Percentiles rank a stretch among this genome's conserved stretches.
Evolutionary conservation across 257 asterid species (phyloP).

Genomic region (Linderniella brevidens): DNA sequence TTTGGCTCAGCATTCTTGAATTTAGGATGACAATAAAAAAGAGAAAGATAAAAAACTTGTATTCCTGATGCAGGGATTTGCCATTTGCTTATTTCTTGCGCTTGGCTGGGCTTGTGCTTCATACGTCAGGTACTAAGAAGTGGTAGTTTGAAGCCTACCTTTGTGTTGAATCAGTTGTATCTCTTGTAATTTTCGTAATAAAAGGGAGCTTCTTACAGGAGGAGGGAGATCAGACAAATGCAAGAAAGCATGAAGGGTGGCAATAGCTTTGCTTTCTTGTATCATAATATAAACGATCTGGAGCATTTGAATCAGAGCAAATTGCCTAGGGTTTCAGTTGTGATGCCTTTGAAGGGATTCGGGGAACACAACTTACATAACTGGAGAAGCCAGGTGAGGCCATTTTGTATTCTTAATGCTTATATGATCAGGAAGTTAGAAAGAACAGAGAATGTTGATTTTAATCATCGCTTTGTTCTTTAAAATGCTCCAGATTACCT

Average conservation of each 20-base stretch:
- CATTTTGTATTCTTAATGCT: constrained; percentile 10
- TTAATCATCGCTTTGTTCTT: no score
- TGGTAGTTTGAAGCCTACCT: neutral
- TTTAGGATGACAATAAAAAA: constrained; percentile 3
- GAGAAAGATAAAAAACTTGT: constrained; percentile 7
- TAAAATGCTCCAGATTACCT: constrained; percentile 55
- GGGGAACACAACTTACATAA: constrained; percentile 97
- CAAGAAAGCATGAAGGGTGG: constrained; percentile 42
- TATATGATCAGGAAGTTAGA: neutral
- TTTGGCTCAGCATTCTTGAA: constrained; percentile 8
- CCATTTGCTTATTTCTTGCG: constrained; percentile 68
- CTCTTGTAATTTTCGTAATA: constrained; percentile 6
- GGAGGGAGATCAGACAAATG: constrained; percentile 58
- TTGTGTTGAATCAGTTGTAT: constrained; percentile 5
- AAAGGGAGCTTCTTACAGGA: constrained; percentile 33
- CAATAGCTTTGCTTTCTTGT: constrained; percentile 65
- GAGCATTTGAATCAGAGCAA: constrained; percentile 68
- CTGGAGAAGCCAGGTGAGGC: constrained; percentile 89
- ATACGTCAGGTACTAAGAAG: constrained; percentile 50
- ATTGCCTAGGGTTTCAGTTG: constrained; percentile 83
- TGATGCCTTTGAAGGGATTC: constrained; percentile 95
- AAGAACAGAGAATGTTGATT: no score
- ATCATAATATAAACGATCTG: constrained; percentile 52
- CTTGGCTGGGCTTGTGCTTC: constrained; percentile 96
- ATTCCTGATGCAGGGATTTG: constrained; percentile 49